Conservation (phyloP, 176 grass and related monocot species). For the Lolium perenne region DNA sequence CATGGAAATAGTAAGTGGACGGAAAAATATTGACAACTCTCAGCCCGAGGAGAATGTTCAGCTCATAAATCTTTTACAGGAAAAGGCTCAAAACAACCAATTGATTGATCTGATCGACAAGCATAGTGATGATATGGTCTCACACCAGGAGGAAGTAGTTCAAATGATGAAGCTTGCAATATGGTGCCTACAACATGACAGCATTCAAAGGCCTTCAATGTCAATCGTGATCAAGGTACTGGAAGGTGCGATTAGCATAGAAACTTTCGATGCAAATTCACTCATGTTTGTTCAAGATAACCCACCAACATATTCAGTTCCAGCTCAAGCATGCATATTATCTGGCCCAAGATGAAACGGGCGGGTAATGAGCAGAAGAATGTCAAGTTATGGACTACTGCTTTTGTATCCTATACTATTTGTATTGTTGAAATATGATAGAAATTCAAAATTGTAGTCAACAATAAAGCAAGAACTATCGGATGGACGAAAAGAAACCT, state of each 20-base stretch:
- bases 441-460: neutral
- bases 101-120: neutral
- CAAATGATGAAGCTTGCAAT: neutral
- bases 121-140: neutral
- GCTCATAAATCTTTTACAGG: neutral
- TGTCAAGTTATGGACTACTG: neutral
- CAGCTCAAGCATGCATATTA: neutral
- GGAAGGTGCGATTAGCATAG: neutral
- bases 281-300: neutral
- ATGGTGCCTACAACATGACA: neutral
- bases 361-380: neutral
- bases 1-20: neutral
- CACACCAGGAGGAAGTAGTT: neutral
- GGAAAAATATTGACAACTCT: neutral
- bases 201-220: neutral
- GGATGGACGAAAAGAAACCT: neutral
- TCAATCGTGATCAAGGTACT: conserved; percentile 2
- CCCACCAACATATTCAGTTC: neutral
- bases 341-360: neutral
- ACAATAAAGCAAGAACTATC: neutral
- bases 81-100: neutral
- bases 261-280: conserved; percentile 9
- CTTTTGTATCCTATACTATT: neutral
- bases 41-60: neutral
- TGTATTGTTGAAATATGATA: neutral